These are phyloP conservation scores for Geranomyces variabilis DNA, from an alignment of 192 early-diverging fungal species.

Conservation along the genomic window DNA sequence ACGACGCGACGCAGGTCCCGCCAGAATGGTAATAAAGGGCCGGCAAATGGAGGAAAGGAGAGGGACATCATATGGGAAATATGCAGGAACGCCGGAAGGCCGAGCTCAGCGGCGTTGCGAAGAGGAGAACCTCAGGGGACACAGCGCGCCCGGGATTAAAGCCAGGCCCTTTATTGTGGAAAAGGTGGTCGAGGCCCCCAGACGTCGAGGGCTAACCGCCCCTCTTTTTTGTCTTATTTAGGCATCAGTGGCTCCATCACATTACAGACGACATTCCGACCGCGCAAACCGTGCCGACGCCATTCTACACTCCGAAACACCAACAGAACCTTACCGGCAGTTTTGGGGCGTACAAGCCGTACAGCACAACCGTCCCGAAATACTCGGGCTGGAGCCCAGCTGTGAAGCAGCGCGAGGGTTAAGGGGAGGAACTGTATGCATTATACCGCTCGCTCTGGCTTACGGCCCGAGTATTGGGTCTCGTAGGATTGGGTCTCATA, in stretches of 20 bases:
- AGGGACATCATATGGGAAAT: no score
- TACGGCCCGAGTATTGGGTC: no score
- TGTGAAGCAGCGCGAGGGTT: constrained; percentile 39
- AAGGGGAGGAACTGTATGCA: background rate
- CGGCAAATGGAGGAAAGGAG: background rate
- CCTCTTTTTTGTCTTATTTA: background rate
- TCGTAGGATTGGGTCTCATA: background rate
- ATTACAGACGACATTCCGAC: constrained; percentile 57
- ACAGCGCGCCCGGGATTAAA: no score
- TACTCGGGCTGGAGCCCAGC: constrained; percentile 42
- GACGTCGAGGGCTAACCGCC: no score
- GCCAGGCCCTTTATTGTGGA: no score
- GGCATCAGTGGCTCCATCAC: constrained; percentile 61
- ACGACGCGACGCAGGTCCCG: constrained; percentile 53
- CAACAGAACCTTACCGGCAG: constrained; percentile 54
- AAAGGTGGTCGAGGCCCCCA: no score
- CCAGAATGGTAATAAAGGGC: constrained; percentile 52
- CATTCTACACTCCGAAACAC: constrained; percentile 45
- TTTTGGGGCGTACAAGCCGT: constrained; percentile 53
- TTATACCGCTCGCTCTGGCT: no score
- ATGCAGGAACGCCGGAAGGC: background rate
- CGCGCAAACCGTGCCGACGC: constrained; percentile 42
- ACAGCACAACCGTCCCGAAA: constrained; percentile 54
- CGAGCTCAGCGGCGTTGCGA: no score
- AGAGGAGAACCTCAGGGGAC: no score